Percentiles rank a stretch among this genome's conserved stretches.
These are phyloP conservation scores for Tephrocybe sp. DNA, from an alignment of 768 basidiomycete species.

Conservation along the genomic window DNA sequence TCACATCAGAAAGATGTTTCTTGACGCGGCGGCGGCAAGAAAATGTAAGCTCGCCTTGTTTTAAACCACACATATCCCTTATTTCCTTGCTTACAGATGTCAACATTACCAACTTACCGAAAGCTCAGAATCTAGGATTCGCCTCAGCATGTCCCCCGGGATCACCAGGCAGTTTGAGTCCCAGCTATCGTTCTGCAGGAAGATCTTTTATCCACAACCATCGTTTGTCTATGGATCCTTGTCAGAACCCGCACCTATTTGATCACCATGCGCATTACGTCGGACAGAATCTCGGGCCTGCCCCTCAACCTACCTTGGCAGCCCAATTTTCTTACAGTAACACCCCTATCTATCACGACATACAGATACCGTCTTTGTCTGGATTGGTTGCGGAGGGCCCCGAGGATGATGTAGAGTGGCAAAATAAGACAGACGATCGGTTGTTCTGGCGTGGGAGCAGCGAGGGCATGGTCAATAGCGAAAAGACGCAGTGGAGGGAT, in stretches of 20 bases:
- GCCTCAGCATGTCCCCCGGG: conserved; percentile 30
- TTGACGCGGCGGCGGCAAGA: conserved; percentile 31
- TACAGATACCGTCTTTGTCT: conserved; percentile 41
- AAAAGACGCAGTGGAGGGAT: conserved; percentile 39
- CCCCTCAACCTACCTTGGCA: conserved; percentile 32
- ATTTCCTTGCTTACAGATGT: conserved; percentile 18
- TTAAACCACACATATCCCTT: background rate
- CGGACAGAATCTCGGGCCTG: conserved; percentile 35
- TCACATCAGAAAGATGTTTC: conserved; percentile 26
- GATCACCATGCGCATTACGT: conserved; percentile 47
- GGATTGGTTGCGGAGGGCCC: conserved; percentile 35
- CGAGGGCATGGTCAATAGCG: conserved; percentile 52
- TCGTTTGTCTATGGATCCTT: conserved; percentile 43
- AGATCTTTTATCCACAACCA: conserved; percentile 47
- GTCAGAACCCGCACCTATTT: conserved; percentile 34
- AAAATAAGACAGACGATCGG: conserved; percentile 54
- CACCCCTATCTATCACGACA: conserved; percentile 35
- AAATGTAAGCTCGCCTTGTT: conserved; percentile 22
- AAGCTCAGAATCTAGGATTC: conserved; percentile 20
- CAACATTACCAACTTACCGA: conserved; percentile 17
- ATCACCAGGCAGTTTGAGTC: conserved; percentile 23
- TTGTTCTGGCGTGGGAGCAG: conserved; percentile 71
- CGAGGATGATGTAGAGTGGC: conserved; percentile 58
- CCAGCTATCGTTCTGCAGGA: conserved; percentile 18
- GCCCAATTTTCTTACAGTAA: conserved; percentile 45